Conservation (phyloP, 1,139 yeast species). For the Suzukiozyma palmioleophila region DNA sequence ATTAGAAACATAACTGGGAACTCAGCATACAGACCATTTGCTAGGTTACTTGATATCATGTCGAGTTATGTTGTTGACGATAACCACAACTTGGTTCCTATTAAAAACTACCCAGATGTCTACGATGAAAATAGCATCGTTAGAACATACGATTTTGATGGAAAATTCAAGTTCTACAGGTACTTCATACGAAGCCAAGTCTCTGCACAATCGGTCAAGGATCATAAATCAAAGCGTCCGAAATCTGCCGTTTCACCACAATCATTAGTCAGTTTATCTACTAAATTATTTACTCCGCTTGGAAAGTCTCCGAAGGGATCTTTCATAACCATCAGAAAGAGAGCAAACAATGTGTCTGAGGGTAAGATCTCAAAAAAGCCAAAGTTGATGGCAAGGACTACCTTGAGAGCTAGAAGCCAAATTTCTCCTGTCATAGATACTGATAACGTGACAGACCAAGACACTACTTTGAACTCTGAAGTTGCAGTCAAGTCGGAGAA, state of each 20-base stretch:
- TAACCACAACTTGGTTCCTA: conserved; percentile 15
- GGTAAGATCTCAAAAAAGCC: neutral
- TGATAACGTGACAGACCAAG: neutral
- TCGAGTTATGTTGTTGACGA: conserved; percentile 29
- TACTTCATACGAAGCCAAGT: conserved; percentile 42
- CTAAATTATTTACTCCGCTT: conserved; percentile 15
- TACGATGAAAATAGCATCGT: conserved; percentile 36
- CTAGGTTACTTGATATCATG: conserved; percentile 46
- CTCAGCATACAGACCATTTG: conserved; percentile 45
- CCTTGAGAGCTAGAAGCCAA: neutral
- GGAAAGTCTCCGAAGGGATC: conserved; percentile 24
- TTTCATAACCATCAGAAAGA: conserved; percentile 14
- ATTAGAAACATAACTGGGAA: conserved; percentile 49
- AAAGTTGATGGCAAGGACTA: neutral
- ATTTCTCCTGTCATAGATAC: neutral
- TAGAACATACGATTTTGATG: conserved; percentile 67
- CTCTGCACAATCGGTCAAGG: conserved; percentile 3
- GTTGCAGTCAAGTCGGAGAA: neutral
- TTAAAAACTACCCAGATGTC: conserved; percentile 20
- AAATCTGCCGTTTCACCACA: conserved; percentile 1
- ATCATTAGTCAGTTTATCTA: conserved; percentile 16
- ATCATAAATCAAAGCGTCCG: conserved; percentile 10
- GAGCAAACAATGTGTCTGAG: conserved; percentile 6
- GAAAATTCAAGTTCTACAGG: conserved; percentile 68
- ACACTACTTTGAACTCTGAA: conserved; percentile 2